Evolutionary conservation across 495 filamentous ascomycete genomes (phyloP).

Genomic region (Penicillium subrubescens): DNA sequence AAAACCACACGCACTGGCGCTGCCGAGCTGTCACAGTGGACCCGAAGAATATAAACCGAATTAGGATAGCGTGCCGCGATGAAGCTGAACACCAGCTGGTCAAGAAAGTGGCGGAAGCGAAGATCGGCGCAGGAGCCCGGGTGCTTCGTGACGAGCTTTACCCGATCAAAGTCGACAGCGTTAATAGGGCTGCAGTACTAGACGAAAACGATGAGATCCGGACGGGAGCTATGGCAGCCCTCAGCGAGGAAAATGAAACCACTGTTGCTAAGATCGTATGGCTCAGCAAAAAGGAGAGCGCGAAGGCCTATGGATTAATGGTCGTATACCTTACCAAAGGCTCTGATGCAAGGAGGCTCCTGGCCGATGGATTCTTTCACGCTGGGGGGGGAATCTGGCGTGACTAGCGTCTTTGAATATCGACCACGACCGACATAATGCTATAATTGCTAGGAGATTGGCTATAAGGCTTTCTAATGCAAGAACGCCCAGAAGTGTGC

Average conservation of each 20-base stretch:
- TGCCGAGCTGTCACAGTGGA: conserved; percentile 32
- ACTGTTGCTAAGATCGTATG: conserved; percentile 29
- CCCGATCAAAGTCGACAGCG: conserved; percentile 37
- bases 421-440: conserved; percentile 30
- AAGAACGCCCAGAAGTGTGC: conserved; percentile 31
- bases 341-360: too few species aligned
- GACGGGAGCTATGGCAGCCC: conserved; percentile 15
- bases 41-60: conserved; percentile 25
- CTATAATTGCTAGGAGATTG: conserved; percentile 34
- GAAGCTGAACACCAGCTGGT: conserved; percentile 20
- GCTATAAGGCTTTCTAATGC: conserved; percentile 12
- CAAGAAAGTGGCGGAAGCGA: conserved; percentile 29
- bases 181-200: conserved; percentile 30
- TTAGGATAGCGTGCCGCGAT: conserved; percentile 24
- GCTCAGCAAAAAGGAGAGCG: conserved; percentile 35
- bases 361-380: conserved; percentile 24
- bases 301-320: conserved; percentile 26
- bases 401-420: conserved; percentile 25
- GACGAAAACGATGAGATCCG: conserved; percentile 22
- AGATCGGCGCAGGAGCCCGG: conserved; percentile 25
- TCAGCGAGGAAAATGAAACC: conserved; percentile 26
- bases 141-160: conserved; percentile 36
- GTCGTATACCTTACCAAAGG: too few species aligned
- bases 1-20: conserved; percentile 28
- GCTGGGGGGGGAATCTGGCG: conserved; percentile 29